Evolutionary conservation across 2,329 filamentous ascomycete species (phyloP).

Genomic region (Graphiopsis chlorocephala): DNA sequence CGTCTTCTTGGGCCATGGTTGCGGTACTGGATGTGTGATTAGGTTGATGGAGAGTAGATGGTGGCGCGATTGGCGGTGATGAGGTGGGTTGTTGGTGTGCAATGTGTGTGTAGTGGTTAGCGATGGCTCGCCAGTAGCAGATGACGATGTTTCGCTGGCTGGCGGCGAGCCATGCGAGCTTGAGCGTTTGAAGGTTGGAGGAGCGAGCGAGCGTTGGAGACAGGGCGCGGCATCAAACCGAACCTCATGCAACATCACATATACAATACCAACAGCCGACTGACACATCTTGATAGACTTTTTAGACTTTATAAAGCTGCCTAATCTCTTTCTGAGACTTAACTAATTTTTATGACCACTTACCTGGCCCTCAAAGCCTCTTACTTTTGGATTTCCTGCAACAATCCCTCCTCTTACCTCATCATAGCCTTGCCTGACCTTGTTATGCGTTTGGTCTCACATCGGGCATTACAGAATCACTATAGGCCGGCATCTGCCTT

Average conservation of each 20-base stretch:
- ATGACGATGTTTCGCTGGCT: constrained; percentile 7
- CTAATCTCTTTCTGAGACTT: background rate
- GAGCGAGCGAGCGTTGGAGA: background rate
- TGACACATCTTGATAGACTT: background rate
- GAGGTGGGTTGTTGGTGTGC: background rate
- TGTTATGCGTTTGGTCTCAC: background rate
- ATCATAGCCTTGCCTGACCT: background rate
- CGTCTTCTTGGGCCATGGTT: constrained; percentile 50
- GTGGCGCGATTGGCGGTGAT: background rate
- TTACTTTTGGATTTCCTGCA: background rate
- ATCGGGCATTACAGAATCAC: background rate
- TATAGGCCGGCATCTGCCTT: background rate
- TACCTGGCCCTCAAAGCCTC: background rate
- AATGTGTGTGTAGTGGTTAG: background rate
- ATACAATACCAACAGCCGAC: background rate
- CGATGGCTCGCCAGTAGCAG: background rate
- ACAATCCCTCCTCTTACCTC: background rate
- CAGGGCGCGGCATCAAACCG: background rate
- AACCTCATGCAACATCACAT: background rate
- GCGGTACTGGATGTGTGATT: background rate
- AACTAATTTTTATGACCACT: background rate
- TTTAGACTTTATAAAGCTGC: background rate
- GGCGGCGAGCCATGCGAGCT: background rate
- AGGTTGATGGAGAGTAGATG: background rate
- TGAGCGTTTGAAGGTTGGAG: background rate